Conservation (phyloP, 352 stramenopile species). For the Pythium biforme region DNA sequence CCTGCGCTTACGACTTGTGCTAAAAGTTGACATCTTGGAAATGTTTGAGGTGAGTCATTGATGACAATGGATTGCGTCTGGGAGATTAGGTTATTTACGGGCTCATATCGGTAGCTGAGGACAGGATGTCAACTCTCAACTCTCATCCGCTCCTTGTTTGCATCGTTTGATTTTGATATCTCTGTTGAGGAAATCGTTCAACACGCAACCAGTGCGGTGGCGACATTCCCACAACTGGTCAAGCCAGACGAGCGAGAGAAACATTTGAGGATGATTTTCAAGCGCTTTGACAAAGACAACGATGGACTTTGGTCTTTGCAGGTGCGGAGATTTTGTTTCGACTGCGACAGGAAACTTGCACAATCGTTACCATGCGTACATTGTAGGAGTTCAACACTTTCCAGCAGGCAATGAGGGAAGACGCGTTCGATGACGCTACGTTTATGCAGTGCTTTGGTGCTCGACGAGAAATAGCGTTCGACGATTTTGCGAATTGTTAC, state of each 20-base stretch:
- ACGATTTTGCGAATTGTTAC: slow-evolving; percentile 42
- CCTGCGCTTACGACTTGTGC: slow-evolving; percentile 40
- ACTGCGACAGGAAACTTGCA: background rate
- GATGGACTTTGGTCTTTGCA: slow-evolving; percentile 42
- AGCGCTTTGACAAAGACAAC: slow-evolving; percentile 40
- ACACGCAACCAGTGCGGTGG: slow-evolving; percentile 22
- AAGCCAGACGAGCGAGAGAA: slow-evolving; percentile 45
- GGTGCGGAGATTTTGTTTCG: slow-evolving; percentile 12
- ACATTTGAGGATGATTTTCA: slow-evolving; percentile 40
- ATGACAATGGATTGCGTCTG: background rate
- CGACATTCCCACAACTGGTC: slow-evolving; percentile 28
- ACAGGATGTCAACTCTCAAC: slow-evolving; percentile 21
- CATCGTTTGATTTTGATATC: slow-evolving; percentile 39
- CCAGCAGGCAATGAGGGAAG: slow-evolving; percentile 46
- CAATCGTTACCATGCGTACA: background rate
- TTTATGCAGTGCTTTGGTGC: slow-evolving; percentile 42
- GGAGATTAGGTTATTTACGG: background rate
- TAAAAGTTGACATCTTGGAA: slow-evolving; percentile 42
- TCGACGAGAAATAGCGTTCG: slow-evolving; percentile 27
- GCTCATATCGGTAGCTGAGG: background rate
- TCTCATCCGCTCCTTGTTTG: slow-evolving; percentile 33
- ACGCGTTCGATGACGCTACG: slow-evolving; percentile 35
- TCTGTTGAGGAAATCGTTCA: slow-evolving; percentile 38
- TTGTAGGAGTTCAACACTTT: slow-evolving; percentile 59
- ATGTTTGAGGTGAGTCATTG: slow-evolving; percentile 10